phyloP scores from a whole-genome alignment of 106 monocot species.

The Apostasia ramifera region DNA sequence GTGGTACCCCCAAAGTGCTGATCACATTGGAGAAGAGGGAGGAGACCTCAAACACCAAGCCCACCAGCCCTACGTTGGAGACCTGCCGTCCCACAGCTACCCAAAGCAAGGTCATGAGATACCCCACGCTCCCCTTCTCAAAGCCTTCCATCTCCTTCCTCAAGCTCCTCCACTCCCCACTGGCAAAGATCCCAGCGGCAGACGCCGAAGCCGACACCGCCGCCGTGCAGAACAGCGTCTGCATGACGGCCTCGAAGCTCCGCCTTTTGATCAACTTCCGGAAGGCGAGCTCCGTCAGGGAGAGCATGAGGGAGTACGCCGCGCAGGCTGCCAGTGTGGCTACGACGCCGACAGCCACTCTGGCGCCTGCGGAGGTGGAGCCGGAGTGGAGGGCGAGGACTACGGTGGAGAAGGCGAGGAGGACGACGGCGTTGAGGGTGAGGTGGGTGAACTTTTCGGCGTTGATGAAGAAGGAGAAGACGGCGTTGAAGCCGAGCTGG shows the following conservation, averaged over 20 bases:
- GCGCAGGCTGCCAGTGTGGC: slow-evolving; percentile 36
- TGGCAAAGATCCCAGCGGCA: slow-evolving; percentile 29
- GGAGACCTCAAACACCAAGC: slow-evolving; percentile 34
- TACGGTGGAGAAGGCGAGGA: slow-evolving; percentile 30
- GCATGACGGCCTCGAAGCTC: slow-evolving; percentile 25
- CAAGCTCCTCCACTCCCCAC: slow-evolving; percentile 40
- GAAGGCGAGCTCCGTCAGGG: slow-evolving; percentile 34
- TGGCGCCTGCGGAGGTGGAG: slow-evolving; percentile 3
- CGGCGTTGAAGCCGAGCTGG: slow-evolving; percentile 46
- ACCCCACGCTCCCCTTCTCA: slow-evolving; percentile 17
- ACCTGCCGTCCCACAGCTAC: slow-evolving; percentile 31
- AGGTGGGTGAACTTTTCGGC: slow-evolving; percentile 31
- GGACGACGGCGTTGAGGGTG: slow-evolving; percentile 36
- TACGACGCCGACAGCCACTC: slow-evolving; percentile 20
- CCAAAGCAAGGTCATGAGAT: slow-evolving; percentile 31
- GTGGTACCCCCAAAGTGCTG: slow-evolving; percentile 27
- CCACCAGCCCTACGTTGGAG: slow-evolving; percentile 27
- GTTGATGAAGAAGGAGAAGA: slow-evolving; percentile 43
- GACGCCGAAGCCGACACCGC: slow-evolving; percentile 18
- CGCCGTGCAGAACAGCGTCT: slow-evolving; percentile 26
- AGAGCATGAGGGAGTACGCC: slow-evolving; percentile 31
- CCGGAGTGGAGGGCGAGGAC: slow-evolving; percentile 19
- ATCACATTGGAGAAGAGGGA: slow-evolving; percentile 49
- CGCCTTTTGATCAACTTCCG: slow-evolving; percentile 31
- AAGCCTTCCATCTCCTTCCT: slow-evolving; percentile 27